Conservation (phyloP, 1,284 basidiomycete species). For the Ganoderma lucidum region DNA sequence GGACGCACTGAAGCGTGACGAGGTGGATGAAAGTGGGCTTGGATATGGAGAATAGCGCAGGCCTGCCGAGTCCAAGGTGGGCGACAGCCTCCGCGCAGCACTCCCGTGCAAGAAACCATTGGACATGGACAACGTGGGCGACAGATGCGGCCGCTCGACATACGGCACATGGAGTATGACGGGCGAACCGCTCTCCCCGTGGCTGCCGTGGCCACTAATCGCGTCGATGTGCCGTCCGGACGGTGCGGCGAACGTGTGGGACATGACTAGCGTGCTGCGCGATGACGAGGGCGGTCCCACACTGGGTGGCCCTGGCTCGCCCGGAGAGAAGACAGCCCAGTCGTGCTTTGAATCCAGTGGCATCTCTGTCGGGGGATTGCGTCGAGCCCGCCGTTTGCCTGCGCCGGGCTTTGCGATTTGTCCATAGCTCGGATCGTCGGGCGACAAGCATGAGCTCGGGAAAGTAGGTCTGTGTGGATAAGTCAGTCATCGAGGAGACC, state of each 20-base stretch:
- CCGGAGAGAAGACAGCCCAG: conserved; percentile 38
- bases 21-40: conserved; percentile 37
- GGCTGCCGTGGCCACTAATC: conserved; percentile 15
- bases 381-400: conserved; percentile 68
- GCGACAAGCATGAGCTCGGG: conserved; percentile 78
- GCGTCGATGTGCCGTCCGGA: conserved; percentile 26
- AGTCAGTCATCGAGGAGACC: conserved; percentile 18
- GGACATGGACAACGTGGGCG: conserved; percentile 22
- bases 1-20: conserved; percentile 23
- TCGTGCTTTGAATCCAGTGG: conserved; percentile 35
- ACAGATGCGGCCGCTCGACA: conserved; percentile 32
- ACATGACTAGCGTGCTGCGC: conserved; percentile 28
- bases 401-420: conserved; percentile 73
- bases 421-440: conserved; percentile 84
- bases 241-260: conserved; percentile 35
- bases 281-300: conserved; percentile 17
- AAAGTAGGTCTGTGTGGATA: conserved; percentile 58
- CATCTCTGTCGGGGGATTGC: conserved; percentile 45
- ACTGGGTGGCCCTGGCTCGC: conserved; percentile 17
- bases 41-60: conserved; percentile 55
- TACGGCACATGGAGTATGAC: conserved; percentile 42
- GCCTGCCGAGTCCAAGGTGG: conserved; percentile 25
- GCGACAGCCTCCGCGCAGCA: conserved; percentile 27
- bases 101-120: conserved; percentile 20
- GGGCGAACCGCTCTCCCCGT: conserved; percentile 34